Conservation (phyloP, 139 green algal genomes). For the Monoraphidium neglectum region DNA sequence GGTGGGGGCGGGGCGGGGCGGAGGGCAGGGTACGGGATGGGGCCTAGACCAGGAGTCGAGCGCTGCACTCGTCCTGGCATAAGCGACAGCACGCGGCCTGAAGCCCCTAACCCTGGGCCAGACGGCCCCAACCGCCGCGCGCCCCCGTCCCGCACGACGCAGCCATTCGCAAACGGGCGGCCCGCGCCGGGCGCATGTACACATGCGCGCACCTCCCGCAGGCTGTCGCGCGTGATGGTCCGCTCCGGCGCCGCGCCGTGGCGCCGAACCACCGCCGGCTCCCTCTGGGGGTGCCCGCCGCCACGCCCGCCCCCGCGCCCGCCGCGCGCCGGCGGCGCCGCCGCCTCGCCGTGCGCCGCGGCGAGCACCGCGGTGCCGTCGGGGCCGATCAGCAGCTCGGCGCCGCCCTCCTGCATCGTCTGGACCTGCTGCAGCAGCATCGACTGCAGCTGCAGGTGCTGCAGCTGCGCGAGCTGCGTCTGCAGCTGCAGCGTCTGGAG, state of each 20-base stretch:
- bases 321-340: no score
- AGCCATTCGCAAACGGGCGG: no score
- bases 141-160: no score
- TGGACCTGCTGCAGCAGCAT: constrained; percentile 32
- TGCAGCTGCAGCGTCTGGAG: constrained; percentile 16
- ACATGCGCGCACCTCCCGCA: constrained; percentile 17
- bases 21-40: background rate
- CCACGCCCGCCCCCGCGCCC: background rate
- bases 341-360: background rate
- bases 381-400: background rate
- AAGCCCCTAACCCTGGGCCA: no score
- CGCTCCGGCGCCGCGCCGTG: constrained; percentile 26
- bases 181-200: no score
- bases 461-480: constrained; percentile 13
- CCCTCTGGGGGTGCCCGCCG: no score
- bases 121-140: no score
- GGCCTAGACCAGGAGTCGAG: no score
- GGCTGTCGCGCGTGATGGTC: constrained; percentile 20
- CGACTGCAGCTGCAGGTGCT: constrained; percentile 22
- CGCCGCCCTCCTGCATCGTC: constrained; percentile 5
- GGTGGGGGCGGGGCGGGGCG: background rate
- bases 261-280: constrained; percentile 15
- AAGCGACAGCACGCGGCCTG: no score
- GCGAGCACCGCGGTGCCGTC: background rate
- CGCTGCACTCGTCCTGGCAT: no score